Evolutionary conservation across 2,329 filamentous ascomycete species (phyloP).

Genomic region (Cercospora sesami): DNA sequence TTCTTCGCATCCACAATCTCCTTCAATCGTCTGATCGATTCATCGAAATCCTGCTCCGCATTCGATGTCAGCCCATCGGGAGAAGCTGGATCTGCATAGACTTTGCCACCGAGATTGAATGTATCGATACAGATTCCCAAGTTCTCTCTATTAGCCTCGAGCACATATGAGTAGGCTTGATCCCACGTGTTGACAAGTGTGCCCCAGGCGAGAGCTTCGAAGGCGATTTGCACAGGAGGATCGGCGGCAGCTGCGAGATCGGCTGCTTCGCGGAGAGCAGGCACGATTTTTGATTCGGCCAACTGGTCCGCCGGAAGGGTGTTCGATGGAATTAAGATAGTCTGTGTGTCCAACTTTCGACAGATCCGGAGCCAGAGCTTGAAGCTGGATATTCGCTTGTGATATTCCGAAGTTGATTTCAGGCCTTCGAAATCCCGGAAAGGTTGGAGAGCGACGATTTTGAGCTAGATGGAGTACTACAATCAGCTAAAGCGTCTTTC

Average conservation of each 20-base stretch:
- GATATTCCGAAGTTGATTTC: conserved; percentile 59
- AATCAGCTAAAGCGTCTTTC: background rate
- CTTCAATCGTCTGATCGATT: conserved; percentile 57
- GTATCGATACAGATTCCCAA: conserved; percentile 76
- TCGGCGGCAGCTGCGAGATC: conserved; percentile 62
- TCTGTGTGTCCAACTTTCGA: conserved; percentile 63
- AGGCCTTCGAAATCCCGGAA: conserved; percentile 77
- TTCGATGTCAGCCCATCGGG: conserved; percentile 53
- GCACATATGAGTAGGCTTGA: conserved; percentile 65
- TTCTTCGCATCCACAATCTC: conserved; percentile 59
- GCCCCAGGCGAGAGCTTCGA: conserved; percentile 72
- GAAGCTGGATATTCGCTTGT: conserved; percentile 61
- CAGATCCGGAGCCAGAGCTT: conserved; percentile 68
- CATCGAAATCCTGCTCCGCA: conserved; percentile 56
- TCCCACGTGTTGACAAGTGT: conserved; percentile 72
- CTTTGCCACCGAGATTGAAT: conserved; percentile 71
- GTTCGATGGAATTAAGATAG: conserved; percentile 71
- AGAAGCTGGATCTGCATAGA: conserved; percentile 67
- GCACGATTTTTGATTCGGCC: conserved; percentile 57
- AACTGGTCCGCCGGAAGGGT: conserved; percentile 59
- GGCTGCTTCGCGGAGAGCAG: conserved; percentile 64
- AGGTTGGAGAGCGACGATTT: conserved; percentile 69
- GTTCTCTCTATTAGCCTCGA: conserved; percentile 64
- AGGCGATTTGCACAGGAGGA: conserved; percentile 62
- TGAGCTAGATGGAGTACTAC: conserved; percentile 39